Base-by-base conservation (phyloP, 192 early-diverging fungal species). In the Funneliformis mosseae region DNA sequence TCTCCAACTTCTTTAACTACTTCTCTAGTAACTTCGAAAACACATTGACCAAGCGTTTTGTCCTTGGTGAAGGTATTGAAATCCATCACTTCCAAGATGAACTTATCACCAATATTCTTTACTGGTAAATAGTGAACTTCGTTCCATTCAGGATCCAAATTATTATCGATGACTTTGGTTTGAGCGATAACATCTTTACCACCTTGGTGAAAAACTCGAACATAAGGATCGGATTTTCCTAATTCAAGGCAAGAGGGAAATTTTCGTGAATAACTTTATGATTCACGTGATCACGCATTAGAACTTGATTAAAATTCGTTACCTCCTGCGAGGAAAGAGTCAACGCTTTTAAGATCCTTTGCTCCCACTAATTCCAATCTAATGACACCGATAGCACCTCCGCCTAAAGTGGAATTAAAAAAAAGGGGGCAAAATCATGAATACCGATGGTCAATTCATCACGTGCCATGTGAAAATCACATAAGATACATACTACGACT, bases 151-250 rank as follows among this genome's bases (percentile, higher is more conserved):
- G 98, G 98, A 72, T 96, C 91, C 74, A 97, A 82, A 23, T 93
- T 92, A 79, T 95, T 93, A 38, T 93, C 90, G 80, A 95, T 94
- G 81, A 92, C 89, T 42, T 93, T 91, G 16, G 96, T 96, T 50
- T 90, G 94, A 70, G 95, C 86, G n/a, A 88, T 78, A 82, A 91
- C 85, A 8, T 83, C 80, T 50, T 80, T 81, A 11, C 80, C 74
- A 39, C 82, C 80, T 8, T 18, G 9, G 10, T 10, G 60, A 67
- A 74, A 83, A 23, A 98, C 85, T 66, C 93, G 91, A 45, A 90
- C 88, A 85, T 98, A 99, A 23, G 98, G 98, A 77, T 99, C 97
- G 1, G 96, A 97, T 85, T 94, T 96, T 81, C 92, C 91, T 78
- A 69, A 60, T 23, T 28, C 23, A 10, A 21, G 9, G 16, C 16